Percentiles rank a stretch among this genome's conserved stretches.
Conservation (phyloP, 2,329 filamentous ascomycete species). For the Monosporascus ibericus region DNA sequence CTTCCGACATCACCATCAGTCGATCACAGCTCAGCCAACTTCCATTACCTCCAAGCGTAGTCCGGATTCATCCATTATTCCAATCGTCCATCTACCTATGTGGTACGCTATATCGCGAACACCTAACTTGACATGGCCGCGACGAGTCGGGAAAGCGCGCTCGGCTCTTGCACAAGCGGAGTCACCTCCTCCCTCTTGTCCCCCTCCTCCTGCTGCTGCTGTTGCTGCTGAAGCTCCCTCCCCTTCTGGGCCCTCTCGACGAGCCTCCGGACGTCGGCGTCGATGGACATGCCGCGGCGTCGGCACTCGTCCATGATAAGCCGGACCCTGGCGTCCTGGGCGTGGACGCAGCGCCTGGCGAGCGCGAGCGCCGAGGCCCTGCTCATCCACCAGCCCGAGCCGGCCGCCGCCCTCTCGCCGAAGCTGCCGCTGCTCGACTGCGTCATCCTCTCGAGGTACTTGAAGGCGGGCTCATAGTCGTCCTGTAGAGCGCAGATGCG, state of each 20-base stretch:
- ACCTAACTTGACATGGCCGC: too few species aligned
- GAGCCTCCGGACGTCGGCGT: conserved; percentile 19
- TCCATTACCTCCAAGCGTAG: too few species aligned
- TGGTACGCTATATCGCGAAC: too few species aligned
- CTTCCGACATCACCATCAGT: too few species aligned
- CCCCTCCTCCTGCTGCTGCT: not conserved
- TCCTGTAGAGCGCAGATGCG: conserved; percentile 26
- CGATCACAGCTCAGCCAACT: too few species aligned
- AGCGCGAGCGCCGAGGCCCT: conserved; percentile 26
- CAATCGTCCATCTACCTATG: too few species aligned
- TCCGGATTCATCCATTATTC: too few species aligned
- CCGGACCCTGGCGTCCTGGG: conserved; percentile 27
- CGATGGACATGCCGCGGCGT: conserved; percentile 18
- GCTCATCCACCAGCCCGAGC: conserved; percentile 25
- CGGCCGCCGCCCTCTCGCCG: conserved; percentile 5
- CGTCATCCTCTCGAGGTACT: conserved; percentile 23
- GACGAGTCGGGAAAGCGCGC: too few species aligned
- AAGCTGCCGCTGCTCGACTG: not conserved
- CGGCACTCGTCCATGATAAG: conserved; percentile 26
- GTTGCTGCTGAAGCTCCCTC: not conserved
- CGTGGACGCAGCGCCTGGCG: conserved; percentile 26
- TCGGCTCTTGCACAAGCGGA: not conserved
- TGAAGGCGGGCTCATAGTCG: conserved; percentile 28
- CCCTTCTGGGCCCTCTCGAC: conserved; percentile 5
- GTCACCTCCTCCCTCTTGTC: not conserved